Percentiles rank a stretch among this genome's conserved stretches.
phyloP scores from a whole-genome alignment of 139 green algal species.

The Chlorella vulgaris region DNA sequence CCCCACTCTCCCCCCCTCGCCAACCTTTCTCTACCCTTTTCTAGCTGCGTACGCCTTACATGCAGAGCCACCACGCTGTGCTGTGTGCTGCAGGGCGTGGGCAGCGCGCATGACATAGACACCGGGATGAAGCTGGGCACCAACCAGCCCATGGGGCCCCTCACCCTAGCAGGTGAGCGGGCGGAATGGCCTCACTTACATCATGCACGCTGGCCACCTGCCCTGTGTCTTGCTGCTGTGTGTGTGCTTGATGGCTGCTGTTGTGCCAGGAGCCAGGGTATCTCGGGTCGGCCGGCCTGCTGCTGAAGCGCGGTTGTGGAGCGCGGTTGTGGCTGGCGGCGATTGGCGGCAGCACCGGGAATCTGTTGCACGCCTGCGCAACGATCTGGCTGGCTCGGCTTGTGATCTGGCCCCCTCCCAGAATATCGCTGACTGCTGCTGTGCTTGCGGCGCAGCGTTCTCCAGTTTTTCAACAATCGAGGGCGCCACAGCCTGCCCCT shows the following conservation, averaged over 20 bases:
- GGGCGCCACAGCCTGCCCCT: background rate
- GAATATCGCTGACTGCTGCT: no score
- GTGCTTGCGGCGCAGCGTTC: background rate
- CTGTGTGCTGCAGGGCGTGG: slow-evolving; percentile 62
- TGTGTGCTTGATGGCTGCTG: background rate
- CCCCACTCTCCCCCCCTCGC: background rate
- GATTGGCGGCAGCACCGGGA: no score
- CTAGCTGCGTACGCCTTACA: no score
- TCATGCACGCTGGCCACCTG: background rate
- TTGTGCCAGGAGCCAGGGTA: no score
- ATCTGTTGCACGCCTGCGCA: no score
- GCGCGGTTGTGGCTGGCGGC: no score
- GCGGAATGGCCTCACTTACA: no score
- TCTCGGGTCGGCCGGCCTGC: no score
- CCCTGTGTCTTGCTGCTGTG: background rate
- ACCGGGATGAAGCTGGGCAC: slow-evolving; percentile 84
- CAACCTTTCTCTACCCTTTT: background rate
- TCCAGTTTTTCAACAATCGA: background rate
- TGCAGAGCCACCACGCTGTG: background rate
- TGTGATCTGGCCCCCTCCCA: no score
- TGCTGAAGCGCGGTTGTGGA: no score
- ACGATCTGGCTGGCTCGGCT: no score
- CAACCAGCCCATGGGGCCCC: slow-evolving; percentile 84
- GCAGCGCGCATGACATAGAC: slow-evolving; percentile 88
- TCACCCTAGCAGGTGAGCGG: slow-evolving; percentile 50